These are phyloP conservation scores for Beverwykella pulmonaria DNA, from an alignment of 495 filamentous ascomycete genomes.

Conservation along the genomic window DNA sequence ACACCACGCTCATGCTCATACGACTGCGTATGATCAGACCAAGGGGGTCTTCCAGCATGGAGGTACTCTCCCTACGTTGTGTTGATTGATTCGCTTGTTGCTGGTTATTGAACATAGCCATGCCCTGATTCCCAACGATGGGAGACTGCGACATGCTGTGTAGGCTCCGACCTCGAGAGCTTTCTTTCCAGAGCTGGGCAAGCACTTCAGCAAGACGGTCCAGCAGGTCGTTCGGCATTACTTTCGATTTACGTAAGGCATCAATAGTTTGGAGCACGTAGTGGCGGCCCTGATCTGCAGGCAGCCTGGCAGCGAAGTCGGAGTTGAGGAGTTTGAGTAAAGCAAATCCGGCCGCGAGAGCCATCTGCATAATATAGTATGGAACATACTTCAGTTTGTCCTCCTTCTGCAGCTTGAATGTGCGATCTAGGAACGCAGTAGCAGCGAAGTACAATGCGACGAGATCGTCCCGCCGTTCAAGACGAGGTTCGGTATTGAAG, in stretches of 20 bases:
- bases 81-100: slow-evolving; percentile 9
- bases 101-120: slow-evolving; percentile 32
- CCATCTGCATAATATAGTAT: slow-evolving; percentile 91
- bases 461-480: slow-evolving; percentile 72
- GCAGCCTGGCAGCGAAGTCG: slow-evolving; percentile 73
- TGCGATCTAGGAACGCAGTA: slow-evolving; percentile 71
- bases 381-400: slow-evolving; percentile 66
- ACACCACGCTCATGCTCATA: slow-evolving; percentile 92
- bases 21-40: slow-evolving; percentile 85
- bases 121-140: slow-evolving; percentile 18
- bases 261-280: slow-evolving; percentile 78
- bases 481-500: slow-evolving; percentile 76
- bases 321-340: slow-evolving; percentile 84
- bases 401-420: slow-evolving; percentile 62
- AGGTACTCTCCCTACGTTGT: slow-evolving; percentile 20
- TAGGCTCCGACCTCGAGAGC: slow-evolving; percentile 40
- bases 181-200: slow-evolving; percentile 86
- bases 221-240: slow-evolving; percentile 80
- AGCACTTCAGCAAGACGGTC: slow-evolving; percentile 86
- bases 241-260: slow-evolving; percentile 75
- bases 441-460: slow-evolving; percentile 76
- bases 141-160: slow-evolving; percentile 41
- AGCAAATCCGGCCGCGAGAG: slow-evolving; percentile 82
- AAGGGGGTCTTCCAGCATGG: slow-evolving; percentile 68
- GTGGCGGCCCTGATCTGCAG: slow-evolving; percentile 70